Conservation (phyloP, 2,329 filamentous ascomycete genomes). For the Cordyceps javanica region DNA sequence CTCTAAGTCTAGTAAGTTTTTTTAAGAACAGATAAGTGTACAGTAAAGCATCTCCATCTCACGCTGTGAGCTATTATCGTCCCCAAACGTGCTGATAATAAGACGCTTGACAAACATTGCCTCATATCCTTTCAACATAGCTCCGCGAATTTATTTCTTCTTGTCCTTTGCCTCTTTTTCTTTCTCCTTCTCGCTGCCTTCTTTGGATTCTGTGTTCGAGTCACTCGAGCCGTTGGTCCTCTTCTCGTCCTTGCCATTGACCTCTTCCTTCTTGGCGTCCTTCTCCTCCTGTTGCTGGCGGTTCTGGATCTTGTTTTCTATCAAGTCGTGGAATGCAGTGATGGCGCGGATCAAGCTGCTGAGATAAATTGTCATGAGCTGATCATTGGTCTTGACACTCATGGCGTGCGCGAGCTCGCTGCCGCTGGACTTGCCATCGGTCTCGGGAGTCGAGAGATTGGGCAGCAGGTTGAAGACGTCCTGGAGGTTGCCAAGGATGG, state of each 20-base stretch:
- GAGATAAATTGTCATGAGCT: conserved; percentile 97
- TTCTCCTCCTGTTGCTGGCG: conserved; percentile 94
- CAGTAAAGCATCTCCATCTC: not conserved
- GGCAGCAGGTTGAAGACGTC: conserved; percentile 98
- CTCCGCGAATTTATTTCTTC: conserved; percentile 31
- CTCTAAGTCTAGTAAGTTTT: not conserved
- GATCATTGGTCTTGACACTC: conserved; percentile 98
- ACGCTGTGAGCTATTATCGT: not conserved
- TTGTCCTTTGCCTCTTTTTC: conserved; percentile 46
- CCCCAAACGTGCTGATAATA: not conserved
- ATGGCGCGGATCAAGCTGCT: conserved; percentile 96
- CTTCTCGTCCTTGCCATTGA: conserved; percentile 53
- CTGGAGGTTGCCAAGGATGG: conserved; percentile 95
- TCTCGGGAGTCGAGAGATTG: conserved; percentile 81
- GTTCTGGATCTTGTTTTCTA: conserved; percentile 99
- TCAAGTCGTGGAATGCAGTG: conserved; percentile 97
- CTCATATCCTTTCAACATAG: not conserved
- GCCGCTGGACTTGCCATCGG: conserved; percentile 58
- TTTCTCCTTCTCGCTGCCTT: conserved; percentile 47
- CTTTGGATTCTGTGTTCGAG: conserved; percentile 42
- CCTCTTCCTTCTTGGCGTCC: conserved; percentile 74
- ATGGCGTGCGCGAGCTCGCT: conserved; percentile 91
- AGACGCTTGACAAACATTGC: not conserved
- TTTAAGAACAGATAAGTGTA: conserved; percentile 5
- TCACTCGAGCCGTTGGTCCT: conserved; percentile 42